Base-by-base conservation (phyloP, 192 early-diverging fungal species). In the Dissophora ornata region DNA sequence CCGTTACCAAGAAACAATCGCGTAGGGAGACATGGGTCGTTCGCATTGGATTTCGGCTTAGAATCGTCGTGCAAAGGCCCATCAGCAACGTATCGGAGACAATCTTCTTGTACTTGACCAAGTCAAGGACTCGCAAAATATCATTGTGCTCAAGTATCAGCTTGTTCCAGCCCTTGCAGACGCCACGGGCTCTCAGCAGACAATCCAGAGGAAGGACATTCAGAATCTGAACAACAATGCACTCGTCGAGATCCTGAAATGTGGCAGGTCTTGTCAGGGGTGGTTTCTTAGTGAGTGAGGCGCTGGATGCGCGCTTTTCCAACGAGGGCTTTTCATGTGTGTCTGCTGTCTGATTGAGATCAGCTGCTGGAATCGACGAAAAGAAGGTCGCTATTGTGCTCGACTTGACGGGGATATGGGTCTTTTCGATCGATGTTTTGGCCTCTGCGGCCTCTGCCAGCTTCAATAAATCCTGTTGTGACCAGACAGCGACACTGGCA, bases 401-500 rank as follows among this genome's bases (percentile, higher is more conserved):
- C n/a, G n/a, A n/a, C n/a, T n/a, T n/a, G n/a, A n/a, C 2, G 2
- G 62, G 62, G 11, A 38, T 15, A 32, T 49, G 36, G 3, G 55
- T 66, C 19, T 54, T 33, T 28, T 53, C 34, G 10, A 65, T 38
- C 7, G 55, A 22, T 3, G 62, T 22, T 36, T 79, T 71, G 25
- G 69, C 64, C 8, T 57, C 42, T 0, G 71, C 66, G 5, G 73
- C 67, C 26, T 91, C 85, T 9, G 90, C 90, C 46, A 93, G 71
- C 57, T 89, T 85, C 59, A 90, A 69, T 4, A 94, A 67, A 12
- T 85, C 70, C 42, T 89, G 87, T 57, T 94, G 92, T 0, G 87
- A 80, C 93, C 93, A 94, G 2, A 94, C 91, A 3, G 93, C 93
- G 8, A 94, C 90, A 48, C 90, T 91, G 22, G 82, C 89, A 19